Percentiles rank a stretch among this genome's conserved stretches.
Conservation (phyloP, 2,329 filamentous ascomycete genomes). For the Exophiala dermatitidis region DNA sequence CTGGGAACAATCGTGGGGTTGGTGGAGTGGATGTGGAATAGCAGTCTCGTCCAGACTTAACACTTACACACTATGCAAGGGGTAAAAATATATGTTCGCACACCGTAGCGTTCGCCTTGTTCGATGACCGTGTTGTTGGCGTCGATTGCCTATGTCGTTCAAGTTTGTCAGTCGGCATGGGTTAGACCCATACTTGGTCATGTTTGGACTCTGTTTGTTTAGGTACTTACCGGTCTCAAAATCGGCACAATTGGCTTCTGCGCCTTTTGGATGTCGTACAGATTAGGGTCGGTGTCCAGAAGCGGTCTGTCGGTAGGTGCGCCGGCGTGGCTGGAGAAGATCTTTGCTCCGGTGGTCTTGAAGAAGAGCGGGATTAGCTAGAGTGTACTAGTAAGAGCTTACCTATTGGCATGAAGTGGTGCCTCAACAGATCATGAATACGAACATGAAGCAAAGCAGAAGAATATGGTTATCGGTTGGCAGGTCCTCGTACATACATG, state of each 20-base stretch:
- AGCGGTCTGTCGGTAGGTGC: slow-evolving; percentile 38
- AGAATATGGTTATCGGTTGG: slow-evolving; percentile 16
- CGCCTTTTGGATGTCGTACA: slow-evolving; percentile 42
- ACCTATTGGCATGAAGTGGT: no score
- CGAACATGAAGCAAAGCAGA: no score
- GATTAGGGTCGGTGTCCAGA: slow-evolving; percentile 38
- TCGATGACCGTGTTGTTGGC: slow-evolving; percentile 43
- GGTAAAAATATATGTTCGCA: slow-evolving; percentile 47
- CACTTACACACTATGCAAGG: slow-evolving; percentile 46
- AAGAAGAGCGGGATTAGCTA: not conserved
- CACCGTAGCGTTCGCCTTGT: slow-evolving; percentile 36
- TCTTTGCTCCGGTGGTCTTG: slow-evolving; percentile 45
- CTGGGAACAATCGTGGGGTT: no score
- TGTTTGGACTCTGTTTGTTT: not conserved
- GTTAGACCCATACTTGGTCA: not conserved
- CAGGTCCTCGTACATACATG: slow-evolving; percentile 36
- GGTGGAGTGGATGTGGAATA: not conserved
- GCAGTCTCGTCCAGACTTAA: not conserved
- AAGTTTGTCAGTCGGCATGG: no score
- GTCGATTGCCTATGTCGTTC: slow-evolving; percentile 32
- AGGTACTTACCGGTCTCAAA: slow-evolving; percentile 28
- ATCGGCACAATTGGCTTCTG: slow-evolving; percentile 26
- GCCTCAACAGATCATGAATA: no score
- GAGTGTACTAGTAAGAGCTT: no score
- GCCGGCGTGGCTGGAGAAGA: slow-evolving; percentile 45